Evolutionary conservation across 305 asterid genomes (phyloP).

Genomic region (Fraxinus platypoda): DNA sequence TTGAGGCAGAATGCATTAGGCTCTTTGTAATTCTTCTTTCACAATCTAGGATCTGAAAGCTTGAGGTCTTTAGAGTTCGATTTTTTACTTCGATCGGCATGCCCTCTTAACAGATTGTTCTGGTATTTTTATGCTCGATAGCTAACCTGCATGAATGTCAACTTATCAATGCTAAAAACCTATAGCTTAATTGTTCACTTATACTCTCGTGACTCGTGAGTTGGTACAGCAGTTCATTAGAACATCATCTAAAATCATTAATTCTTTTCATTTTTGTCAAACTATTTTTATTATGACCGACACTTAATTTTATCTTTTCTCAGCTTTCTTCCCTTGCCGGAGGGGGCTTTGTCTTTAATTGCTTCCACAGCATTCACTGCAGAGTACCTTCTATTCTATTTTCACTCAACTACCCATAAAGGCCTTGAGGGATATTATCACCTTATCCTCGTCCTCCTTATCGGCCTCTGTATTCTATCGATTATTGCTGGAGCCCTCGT

Average conservation of each 20-base stretch:
- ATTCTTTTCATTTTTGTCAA: background rate
- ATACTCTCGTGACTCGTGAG: background rate
- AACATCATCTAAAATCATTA: background rate
- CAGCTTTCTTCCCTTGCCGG: slow-evolving; percentile 84
- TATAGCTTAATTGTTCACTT: background rate
- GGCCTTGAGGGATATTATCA: slow-evolving; percentile 97
- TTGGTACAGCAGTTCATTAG: background rate
- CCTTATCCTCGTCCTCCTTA: slow-evolving; percentile 79
- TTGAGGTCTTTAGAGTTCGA: background rate
- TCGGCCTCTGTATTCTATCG: slow-evolving; percentile 73
- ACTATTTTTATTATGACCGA: background rate
- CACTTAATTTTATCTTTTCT: slow-evolving; percentile 3
- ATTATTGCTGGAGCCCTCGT: slow-evolving; percentile 66
- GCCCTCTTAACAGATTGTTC: background rate
- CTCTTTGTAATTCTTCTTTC: background rate
- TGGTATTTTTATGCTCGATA: background rate
- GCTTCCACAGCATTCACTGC: slow-evolving; percentile 82
- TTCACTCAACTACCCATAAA: slow-evolving; percentile 91
- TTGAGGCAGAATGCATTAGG: background rate
- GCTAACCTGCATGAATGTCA: background rate
- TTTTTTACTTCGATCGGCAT: background rate
- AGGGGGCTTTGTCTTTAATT: slow-evolving; percentile 67
- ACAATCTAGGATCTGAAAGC: background rate
- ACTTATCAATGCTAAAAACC: background rate
- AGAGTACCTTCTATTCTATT: slow-evolving; percentile 80